A percentile compares a stretch with the other conserved stretches of the same genome.
These are phyloP conservation scores for Kwoniella shivajii DNA, from an alignment of 1,284 basidiomycete species.

Conservation along the genomic window DNA sequence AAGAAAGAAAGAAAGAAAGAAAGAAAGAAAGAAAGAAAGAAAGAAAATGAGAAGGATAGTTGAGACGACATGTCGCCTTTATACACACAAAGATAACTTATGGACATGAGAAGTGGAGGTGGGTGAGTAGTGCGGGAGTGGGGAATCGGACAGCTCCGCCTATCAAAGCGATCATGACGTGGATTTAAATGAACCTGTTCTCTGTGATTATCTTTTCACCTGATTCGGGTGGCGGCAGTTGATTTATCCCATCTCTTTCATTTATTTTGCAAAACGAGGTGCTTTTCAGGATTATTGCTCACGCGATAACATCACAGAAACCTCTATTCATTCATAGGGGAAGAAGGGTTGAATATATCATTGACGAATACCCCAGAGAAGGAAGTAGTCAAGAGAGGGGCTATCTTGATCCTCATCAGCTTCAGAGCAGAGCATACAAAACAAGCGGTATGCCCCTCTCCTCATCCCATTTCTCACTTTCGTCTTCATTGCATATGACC, in stretches of 20 bases:
- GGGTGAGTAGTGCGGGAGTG: too few species aligned
- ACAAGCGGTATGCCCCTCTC: conserved; percentile 25
- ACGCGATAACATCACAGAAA: conserved; percentile 2
- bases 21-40: not conserved
- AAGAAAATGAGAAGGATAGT: too few species aligned
- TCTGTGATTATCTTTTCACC: too few species aligned
- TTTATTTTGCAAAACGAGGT: not conserved
- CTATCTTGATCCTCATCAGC: not conserved
- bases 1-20: not conserved
- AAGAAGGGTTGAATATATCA: too few species aligned
- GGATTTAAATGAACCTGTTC: not conserved
- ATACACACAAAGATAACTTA: too few species aligned
- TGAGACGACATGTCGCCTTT: too few species aligned
- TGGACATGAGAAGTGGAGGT: not conserved
- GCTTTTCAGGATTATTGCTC: not conserved
- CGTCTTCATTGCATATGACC: conserved; percentile 37
- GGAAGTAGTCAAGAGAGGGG: conserved; percentile 11
- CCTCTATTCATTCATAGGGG: not conserved
- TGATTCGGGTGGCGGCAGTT: conserved; percentile 2
- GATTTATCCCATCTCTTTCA: too few species aligned
- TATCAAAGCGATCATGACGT: not conserved
- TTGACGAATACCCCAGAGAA: too few species aligned
- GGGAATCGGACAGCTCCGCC: not conserved
- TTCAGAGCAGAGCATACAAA: not conserved
- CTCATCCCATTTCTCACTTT: conserved; percentile 29